Conservation (phyloP, 371 early-diverging fungal genomes). For the Dentiscutata heterogama region DNA sequence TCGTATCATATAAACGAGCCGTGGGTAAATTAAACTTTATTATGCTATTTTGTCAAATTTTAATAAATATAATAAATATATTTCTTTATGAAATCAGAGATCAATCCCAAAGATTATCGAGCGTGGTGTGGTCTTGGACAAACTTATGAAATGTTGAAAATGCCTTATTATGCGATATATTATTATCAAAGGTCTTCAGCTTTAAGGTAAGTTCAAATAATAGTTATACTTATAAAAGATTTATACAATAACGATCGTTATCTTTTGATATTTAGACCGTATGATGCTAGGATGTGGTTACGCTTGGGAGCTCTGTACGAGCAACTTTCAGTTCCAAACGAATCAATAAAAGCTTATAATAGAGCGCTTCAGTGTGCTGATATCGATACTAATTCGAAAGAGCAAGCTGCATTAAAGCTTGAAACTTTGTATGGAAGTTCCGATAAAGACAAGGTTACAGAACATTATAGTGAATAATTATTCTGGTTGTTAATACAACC, state of each 20-base stretch:
- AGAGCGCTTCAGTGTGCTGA: conserved; percentile 71
- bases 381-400: conserved; percentile 50
- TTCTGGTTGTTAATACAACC: too few species aligned
- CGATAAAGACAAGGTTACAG: too few species aligned
- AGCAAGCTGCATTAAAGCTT: conserved; percentile 61
- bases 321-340: conserved; percentile 56
- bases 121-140: conserved; percentile 96
- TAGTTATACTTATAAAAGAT: conserved; percentile 6
- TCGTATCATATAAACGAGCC: conserved; percentile 91
- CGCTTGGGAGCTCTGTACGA: conserved; percentile 80
- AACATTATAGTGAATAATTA: too few species aligned
- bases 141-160: conserved; percentile 86
- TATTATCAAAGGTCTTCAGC: conserved; percentile 87
- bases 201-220: conserved; percentile 56
- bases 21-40: conserved; percentile 59
- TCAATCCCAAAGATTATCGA: conserved; percentile 86
- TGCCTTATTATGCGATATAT: conserved; percentile 84
- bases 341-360: conserved; percentile 76
- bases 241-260: background rate
- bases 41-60: background rate
- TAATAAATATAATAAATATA: background rate
- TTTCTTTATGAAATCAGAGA: conserved; percentile 58
- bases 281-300: conserved; percentile 85
- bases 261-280: conserved; percentile 59
- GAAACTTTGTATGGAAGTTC: conserved; percentile 66